Conservation (phyloP, 441 rosid genomes). For the Euphorbia schlechtendalii region DNA sequence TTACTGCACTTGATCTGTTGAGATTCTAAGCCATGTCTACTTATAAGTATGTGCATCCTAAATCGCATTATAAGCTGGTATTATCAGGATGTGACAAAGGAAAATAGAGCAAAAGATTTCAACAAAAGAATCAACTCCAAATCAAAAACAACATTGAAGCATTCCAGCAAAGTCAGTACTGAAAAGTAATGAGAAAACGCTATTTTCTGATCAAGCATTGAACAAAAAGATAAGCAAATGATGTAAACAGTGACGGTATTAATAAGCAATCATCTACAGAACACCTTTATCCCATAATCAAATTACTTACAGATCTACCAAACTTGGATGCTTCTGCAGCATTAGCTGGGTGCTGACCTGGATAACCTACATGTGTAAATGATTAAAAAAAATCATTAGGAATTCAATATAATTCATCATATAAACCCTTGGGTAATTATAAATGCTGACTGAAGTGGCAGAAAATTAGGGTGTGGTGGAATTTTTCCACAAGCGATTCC, state of each 20-base stretch:
- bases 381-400: neutral
- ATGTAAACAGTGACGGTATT: neutral
- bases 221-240: neutral
- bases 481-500: neutral
- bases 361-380: conserved; percentile 39
- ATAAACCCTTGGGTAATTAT: neutral
- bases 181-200: neutral
- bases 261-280: neutral
- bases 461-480: neutral
- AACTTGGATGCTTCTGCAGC: conserved; percentile 59
- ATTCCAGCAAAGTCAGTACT: neutral
- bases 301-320: conserved; percentile 59
- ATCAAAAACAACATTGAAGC: neutral
- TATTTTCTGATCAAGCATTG: neutral
- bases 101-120: neutral
- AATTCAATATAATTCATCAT: neutral
- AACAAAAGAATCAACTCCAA: neutral
- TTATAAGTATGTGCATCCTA: neutral
- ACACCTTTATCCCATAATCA: neutral
- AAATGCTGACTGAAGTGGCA: neutral
- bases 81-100: neutral
- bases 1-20: neutral
- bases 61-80: neutral
- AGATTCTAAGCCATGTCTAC: neutral
- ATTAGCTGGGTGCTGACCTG: conserved; percentile 63